Base-by-base conservation (phyloP, 2,329 filamentous ascomycete species). In the Trichoderma sp. region DNA sequence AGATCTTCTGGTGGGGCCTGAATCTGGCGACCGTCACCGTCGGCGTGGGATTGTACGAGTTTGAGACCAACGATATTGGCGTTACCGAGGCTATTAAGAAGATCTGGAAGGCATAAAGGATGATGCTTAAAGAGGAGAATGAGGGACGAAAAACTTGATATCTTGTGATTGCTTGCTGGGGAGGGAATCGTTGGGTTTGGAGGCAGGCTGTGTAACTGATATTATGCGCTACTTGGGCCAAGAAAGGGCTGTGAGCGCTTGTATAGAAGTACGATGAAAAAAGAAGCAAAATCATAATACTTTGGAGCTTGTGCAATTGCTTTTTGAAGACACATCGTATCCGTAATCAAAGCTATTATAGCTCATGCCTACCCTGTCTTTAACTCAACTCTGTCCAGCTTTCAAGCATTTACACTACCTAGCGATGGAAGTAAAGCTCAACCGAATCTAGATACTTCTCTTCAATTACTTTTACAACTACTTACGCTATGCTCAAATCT, bases 51-150 rank as follows among this genome's bases (percentile, higher is more conserved):
- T 87, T 98, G 79, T 99, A 99, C 84, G 95, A 98, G 83, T 98
- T 98, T 78, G 96, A 99, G 90, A 99, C 96, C 36, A 98, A 98
- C 80, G 96, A 99, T 77, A 94, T 99, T 67, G 96, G 96, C 75
- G 82, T 99, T 73, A 97, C 94, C 9, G 95, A 97, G 87, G 92
- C 91, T 36, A 87, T 98, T 76, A 94, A 92, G 88, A 89, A 92
- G 80, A 85, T 98, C 74, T 99, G 96, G 96, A 93, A 88, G 79
- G 95, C 96, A 78, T 93, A 20, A 30, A 59, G 57, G 26, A 13
- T 30, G 26, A 59, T 7, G 30, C 6, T 59, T 7, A 85, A 58
- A 68, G 13, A n/a, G 47, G 50, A 26, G 17, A 13, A 15, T 11
- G 12, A 7, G 59, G 36, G 47, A 70, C 0, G 32, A 53, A 20